Percentiles rank a stretch among this genome's conserved stretches.
These are phyloP conservation scores for Irineochytrium annulatum DNA, from an alignment of 192 early-diverging fungal species.

Conservation along the genomic window DNA sequence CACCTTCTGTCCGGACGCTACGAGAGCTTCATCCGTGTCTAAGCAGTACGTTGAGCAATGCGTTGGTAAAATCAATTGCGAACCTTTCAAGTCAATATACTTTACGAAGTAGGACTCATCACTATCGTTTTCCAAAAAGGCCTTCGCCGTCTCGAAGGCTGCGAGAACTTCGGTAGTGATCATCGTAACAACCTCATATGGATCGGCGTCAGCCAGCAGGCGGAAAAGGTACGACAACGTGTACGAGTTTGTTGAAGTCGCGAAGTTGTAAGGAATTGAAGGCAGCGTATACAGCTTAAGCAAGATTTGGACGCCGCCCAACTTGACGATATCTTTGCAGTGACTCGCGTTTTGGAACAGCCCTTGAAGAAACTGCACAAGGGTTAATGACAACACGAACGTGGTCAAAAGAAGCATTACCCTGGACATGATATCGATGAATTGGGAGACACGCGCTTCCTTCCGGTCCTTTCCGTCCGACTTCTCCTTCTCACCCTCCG, in stretches of 20 bases:
- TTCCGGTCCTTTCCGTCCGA: slow-evolving; percentile 44
- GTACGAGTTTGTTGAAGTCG: slow-evolving; percentile 51
- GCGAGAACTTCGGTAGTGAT: slow-evolving; percentile 52
- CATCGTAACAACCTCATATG: slow-evolving; percentile 46
- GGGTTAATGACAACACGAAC: slow-evolving; percentile 49
- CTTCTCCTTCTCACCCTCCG: slow-evolving; percentile 2
- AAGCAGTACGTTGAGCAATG: neutral
- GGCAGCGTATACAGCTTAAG: slow-evolving; percentile 63
- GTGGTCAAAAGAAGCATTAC: slow-evolving; percentile 9
- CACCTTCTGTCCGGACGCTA: slow-evolving; percentile 41
- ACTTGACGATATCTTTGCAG: slow-evolving; percentile 68
- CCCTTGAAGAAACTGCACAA: slow-evolving; percentile 72
- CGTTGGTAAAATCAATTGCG: neutral
- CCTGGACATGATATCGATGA: slow-evolving; percentile 59
- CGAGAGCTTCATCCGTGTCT: slow-evolving; percentile 1
- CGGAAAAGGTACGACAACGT: slow-evolving; percentile 69
- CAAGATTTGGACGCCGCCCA: slow-evolving; percentile 59
- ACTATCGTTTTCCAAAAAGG: slow-evolving; percentile 40
- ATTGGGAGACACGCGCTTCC: slow-evolving; percentile 35
- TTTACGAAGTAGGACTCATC: slow-evolving; percentile 39
- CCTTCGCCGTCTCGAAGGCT: slow-evolving; percentile 38
- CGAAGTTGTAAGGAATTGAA: slow-evolving; percentile 70
- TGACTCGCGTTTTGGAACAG: slow-evolving; percentile 75
- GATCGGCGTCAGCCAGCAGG: slow-evolving; percentile 62
- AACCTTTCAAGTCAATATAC: slow-evolving; percentile 63